Base-by-base conservation (phyloP, 1,284 basidiomycete species). In the Neolentinus lepideus region DNA sequence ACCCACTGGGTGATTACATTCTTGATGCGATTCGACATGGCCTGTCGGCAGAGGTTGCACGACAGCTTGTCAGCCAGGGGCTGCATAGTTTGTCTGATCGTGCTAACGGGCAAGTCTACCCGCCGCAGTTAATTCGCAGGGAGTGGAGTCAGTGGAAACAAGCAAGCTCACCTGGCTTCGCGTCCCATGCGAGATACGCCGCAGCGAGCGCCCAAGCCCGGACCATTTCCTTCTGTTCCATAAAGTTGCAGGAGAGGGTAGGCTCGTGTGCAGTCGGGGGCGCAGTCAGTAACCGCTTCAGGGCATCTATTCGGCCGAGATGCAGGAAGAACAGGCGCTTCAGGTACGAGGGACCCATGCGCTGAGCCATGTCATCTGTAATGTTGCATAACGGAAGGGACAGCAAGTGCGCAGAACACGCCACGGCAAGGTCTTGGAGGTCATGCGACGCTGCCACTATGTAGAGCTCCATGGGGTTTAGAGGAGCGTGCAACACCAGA, bases 1-100 rank as follows among this genome's bases (percentile, higher is more conserved):
- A 88, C 85, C 88, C 88, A 91, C 63, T 90, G 85, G 21, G 84
- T 69, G 46, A 88, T 71, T 45, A 91, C 73, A 56, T 78, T 78
- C 67, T 82, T 84, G 53, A 90, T 79, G 27, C 88, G 79, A 43
- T 86, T 83, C 53, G 76, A 70, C 21, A 91, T 75, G 1, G 78
- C 71, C 54, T 71, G 64, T 60, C 79, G 79, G 66, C 88, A 91
- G 26, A 81, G 72, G 24, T 83, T 60, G 55, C 71, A 73, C 2
- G 62, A 56, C 2, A 73, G 61, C 53, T 70, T 66, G 43, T 71
- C 67, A 8, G 63, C 66, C 14, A 73, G 58, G 36, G 71, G 68
- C 3, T 64, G 61, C 51, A 73, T 60, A n/a, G 69, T 70, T n/a
- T 61, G 24, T 50, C 27, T 50, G 47, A 50, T 25, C 12, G 47